Base-by-base conservation (phyloP, 176 grass and related monocot species). In the Lolium rigidum region DNA sequence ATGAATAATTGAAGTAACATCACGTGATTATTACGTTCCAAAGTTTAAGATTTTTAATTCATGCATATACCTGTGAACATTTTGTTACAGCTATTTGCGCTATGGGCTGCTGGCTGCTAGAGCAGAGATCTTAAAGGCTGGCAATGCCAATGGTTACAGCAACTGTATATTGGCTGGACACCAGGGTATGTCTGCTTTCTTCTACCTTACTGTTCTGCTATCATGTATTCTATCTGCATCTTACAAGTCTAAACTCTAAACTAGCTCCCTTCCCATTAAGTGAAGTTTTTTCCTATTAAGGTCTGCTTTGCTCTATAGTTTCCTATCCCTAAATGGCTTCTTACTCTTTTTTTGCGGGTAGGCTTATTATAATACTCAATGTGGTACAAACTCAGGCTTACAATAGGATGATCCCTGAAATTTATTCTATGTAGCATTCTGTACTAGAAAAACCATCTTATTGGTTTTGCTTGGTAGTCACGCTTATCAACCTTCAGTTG, bases 61-160 rank as follows among this genome's bases (percentile, higher is more conserved):
- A 57, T 56, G 65, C 17, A 38, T 69, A 39, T 77, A 51, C 50
- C 70, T 26, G 38, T 0, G 17, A 66, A 62, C 15, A 1, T 68
- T 46, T 64, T 48, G 41, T 65, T 75, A 28, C 77, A 98, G 97
- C 84, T 98, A 98, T 83, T 84, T 98, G 81, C 92, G 84, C 87
- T 98, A 94, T 59, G 97, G 97, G 7, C 86, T 98, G 68, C 85
- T 98, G 75, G 97, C 97, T 77, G 94, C 94, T 84, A 95, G 97
- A 92, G 97, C 97, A 81, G 97, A 98, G 90, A 92, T 98, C 80
- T 87, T 98, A 75, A 94, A 98, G 61, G 88, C 85, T 38, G 79
- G 90, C 76, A 93, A 91, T 81, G 92, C 72, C 13, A 84, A 85
- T 52, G 88, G 87, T 67, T 77, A 85, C 80, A 97, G 91, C 78